Evolutionary conservation across 768 basidiomycete genomes (phyloP).

Genomic region (Xerocomus brunneocitrinus): DNA sequence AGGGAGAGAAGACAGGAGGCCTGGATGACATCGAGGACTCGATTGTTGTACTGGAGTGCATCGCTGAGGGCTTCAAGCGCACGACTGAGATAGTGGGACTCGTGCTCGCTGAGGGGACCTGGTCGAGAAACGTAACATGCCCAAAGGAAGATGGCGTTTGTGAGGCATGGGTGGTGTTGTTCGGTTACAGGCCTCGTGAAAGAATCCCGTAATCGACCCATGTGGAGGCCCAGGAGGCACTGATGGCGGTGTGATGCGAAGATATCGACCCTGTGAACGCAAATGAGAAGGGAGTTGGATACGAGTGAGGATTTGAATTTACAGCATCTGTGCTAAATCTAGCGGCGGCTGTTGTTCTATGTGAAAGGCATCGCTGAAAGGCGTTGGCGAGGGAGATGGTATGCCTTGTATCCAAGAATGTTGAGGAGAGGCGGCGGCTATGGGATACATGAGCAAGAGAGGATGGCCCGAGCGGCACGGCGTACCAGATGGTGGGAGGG

Average conservation of each 20-base stretch:
- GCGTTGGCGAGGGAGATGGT: constrained; percentile 49
- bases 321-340: constrained; percentile 68
- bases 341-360: constrained; percentile 45
- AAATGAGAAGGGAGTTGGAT: constrained; percentile 3
- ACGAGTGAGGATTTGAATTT: constrained; percentile 24
- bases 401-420: constrained; percentile 47
- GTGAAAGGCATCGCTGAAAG: constrained; percentile 49
- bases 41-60: constrained; percentile 52
- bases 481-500: constrained; percentile 53
- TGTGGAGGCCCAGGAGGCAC: constrained; percentile 66
- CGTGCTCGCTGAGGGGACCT: constrained; percentile 63
- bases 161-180: constrained; percentile 69
- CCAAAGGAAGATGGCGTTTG: constrained; percentile 82
- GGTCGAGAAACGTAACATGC: constrained; percentile 77
- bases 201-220: constrained; percentile 60
- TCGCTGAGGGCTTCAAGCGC: constrained; percentile 60
- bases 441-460: constrained; percentile 6
- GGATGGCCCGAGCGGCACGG: neutral
- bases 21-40: constrained; percentile 66
- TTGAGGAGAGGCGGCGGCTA: constrained; percentile 48
- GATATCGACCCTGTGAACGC: constrained; percentile 56
- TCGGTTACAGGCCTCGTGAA: constrained; percentile 49
- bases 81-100: constrained; percentile 64
- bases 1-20: constrained; percentile 71
- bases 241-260: constrained; percentile 74